Evolutionary conservation across 2,329 filamentous ascomycete species (phyloP).

Genomic region (Talaromyces funiculosus): DNA sequence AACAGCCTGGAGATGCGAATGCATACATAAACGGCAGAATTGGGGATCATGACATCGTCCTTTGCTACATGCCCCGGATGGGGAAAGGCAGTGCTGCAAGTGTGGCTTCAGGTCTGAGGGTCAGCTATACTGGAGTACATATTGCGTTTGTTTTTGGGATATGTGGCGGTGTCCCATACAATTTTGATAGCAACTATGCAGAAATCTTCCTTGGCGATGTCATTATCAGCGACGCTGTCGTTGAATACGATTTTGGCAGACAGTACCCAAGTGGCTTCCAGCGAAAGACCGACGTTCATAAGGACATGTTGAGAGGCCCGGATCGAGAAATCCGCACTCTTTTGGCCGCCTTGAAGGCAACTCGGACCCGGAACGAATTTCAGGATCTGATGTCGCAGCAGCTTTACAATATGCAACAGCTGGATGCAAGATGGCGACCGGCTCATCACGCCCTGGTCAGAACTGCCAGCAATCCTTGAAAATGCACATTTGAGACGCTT

Average conservation of each 20-base stretch:
- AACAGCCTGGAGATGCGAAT: neutral
- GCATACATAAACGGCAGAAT: neutral
- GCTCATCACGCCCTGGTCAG: neutral
- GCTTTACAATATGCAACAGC: neutral
- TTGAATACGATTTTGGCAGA: constrained; percentile 7
- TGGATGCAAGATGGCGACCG: neutral
- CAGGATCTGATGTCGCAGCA: neutral
- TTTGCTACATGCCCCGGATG: neutral
- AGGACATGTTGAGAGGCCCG: neutral
- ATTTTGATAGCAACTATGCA: neutral
- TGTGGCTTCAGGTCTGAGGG: neutral
- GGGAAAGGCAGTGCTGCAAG: neutral
- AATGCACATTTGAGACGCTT: neutral
- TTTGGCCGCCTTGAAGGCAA: neutral
- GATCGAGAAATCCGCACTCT: neutral
- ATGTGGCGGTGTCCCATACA: neutral
- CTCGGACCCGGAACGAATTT: neutral
- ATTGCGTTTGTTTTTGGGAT: constrained; percentile 4
- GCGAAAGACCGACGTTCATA: neutral
- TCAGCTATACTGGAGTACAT: neutral
- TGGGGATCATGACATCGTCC: neutral
- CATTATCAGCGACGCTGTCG: neutral
- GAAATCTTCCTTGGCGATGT: constrained; percentile 5
- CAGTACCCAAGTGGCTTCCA: neutral
- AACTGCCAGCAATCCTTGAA: neutral